A percentile compares a stretch with the other conserved stretches of the same genome.
Evolutionary conservation across 169 alveolate species (phyloP).

Genomic region (Eimeria maxima): DNA sequence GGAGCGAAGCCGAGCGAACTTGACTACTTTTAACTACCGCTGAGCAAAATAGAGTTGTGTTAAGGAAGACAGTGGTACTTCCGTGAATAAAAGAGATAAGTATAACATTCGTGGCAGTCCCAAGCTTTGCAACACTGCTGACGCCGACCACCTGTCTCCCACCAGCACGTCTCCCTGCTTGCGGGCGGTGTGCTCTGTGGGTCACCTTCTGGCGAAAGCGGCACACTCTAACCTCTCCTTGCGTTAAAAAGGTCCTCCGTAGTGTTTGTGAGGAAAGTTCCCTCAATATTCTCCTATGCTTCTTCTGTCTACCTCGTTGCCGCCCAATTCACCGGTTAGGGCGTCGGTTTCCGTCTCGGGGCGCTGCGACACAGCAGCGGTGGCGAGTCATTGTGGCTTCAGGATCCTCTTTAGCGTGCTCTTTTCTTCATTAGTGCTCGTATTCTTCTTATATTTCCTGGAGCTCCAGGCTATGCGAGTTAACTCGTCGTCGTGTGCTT

Average conservation of each 20-base stretch:
- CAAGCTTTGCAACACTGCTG: constrained; percentile 57
- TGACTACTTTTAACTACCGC: not conserved
- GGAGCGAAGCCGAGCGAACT: not conserved
- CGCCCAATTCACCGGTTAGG: not conserved
- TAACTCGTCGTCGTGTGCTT: not conserved
- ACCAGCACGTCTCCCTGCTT: constrained; percentile 76
- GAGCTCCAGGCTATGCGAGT: constrained; percentile 32
- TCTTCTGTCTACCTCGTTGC: constrained; percentile 10
- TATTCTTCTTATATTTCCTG: not conserved
- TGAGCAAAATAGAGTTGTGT: not conserved
- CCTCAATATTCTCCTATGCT: constrained; percentile 41
- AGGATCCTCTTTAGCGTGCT: constrained; percentile 17
- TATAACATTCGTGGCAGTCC: constrained; percentile 13
- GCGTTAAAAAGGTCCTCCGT: constrained; percentile 17
- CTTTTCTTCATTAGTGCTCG: not conserved
- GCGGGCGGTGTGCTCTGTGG: constrained; percentile 57
- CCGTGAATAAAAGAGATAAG: not conserved
- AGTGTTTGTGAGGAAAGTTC: constrained; percentile 7
- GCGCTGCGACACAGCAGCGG: constrained; percentile 64
- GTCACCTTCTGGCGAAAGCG: constrained; percentile 16
- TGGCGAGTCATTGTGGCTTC: constrained; percentile 33
- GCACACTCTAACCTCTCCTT: constrained; percentile 63
- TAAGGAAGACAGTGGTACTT: not conserved
- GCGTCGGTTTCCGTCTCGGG: constrained; percentile 9
- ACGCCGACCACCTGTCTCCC: constrained; percentile 76